Base-by-base conservation (phyloP, 441 rosid species). In the Arabidopsis lyrata region DNA sequence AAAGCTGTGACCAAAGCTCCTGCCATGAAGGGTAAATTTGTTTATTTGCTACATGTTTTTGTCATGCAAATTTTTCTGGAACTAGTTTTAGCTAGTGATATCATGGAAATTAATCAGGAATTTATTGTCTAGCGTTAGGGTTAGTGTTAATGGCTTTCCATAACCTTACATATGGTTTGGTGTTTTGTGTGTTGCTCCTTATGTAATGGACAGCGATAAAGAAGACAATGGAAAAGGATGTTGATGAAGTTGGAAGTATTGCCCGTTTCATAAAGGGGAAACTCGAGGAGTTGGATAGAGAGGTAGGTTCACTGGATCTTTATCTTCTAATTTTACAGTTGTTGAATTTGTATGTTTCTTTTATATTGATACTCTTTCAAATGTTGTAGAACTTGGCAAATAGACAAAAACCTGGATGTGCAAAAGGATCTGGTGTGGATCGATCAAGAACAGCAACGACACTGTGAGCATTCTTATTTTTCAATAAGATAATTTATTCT, bases 1-100 rank as follows among this genome's bases (percentile, higher is more conserved):
- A 95, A 92, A 77, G 81, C 97, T 48, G 92, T 95, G 31, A 92
- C 99, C 66, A 95, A 92, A 76, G 99, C 96, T 63, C 90, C 96
- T 67, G 89, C 93, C 34, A 92, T 95, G 99, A 95, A 92, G 88
- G 91, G 97, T 92, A 71, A 3, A 5, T 10, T 44, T 58, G 0
- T 57, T 38, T 63, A 6, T 41, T 32, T 13, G 24, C 3, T 56
- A 11, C 14, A 31, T 64, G 35, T 52, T 41, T 42, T 34, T 5
- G 29, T 44, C 42, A 59, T n/a, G 55, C 57, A 24, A 54, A 1
- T 41, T 34, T 20, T 13, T 59, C n/a, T 0, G 1, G 29, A 74
- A 49, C 10, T n/a, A 15, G n/a, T 15, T 32, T 18, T 41, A 42
- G 57, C 13, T 34, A 16, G 24, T 18, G 27, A 35, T 6, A 8